Base-by-base conservation (phyloP, 2,329 filamentous ascomycete species). In the Fusarium sp. region DNA sequence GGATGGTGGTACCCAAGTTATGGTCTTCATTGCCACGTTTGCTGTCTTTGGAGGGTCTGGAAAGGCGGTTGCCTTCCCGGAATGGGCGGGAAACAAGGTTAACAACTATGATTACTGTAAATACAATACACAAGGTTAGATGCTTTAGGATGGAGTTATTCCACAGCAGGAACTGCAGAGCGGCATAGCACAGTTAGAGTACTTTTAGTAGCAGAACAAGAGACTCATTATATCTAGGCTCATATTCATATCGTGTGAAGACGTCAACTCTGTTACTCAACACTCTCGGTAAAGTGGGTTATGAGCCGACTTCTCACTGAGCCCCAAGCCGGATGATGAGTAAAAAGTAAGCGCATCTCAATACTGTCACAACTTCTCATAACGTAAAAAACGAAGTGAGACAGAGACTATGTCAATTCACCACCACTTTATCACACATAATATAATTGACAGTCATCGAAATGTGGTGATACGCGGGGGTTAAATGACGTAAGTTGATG, bases 41-140 rank as follows among this genome's bases (percentile, higher is more conserved):
- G 84, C 85, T 3, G 85, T 88, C 0, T 86, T 87, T 58, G 85
- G 85, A 1, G 84, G 83, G 3, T 83, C 83, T 25, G 83, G 83
- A 3, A 61, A 68, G 2, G 69, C 81, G 0, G 71, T 77, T 7
- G 76, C 82, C 0, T 87, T 87, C 66, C 85, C 85, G 0, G 73
- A 68, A 1, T 88, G 85, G 85, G 87, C 84, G 81, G 85, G 85
- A 0, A 87, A 87, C 43, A 85, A 85, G 41, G 5, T 58, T 0
- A 4, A 65, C 1, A 65, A 65, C 14, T 65, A 4, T 25, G 62
- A 65, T 12, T 65, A 65, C 30, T 65, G 61, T 1, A 23, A n/a
- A 1, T 65, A n/a, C 2, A 65, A 59, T 4, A 16, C 30, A 16
- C 13, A 14, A 7, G 30, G 56, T 5, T 59, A 28, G 21, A 37